Evolutionary conservation across 805 yeast genomes (phyloP), one percentile per base, ranked within the genome.

Genomic region (Nakazawaea ambrosiae): DNA sequence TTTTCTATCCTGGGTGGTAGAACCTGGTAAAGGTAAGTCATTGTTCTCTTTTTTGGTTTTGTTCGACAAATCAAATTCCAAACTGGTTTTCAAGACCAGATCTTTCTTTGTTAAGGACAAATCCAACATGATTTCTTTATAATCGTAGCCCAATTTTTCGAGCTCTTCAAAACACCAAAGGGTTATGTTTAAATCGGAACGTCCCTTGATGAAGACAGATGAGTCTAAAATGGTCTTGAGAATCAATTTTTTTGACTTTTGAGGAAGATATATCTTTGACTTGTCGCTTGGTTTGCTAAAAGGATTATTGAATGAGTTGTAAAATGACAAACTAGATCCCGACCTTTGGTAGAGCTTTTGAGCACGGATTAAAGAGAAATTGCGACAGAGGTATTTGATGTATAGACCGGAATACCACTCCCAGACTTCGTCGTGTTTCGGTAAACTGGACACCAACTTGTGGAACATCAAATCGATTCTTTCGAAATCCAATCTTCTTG

Each of bases 331-430:
- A 17, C 12, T 11, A 7, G 19, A 27, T 4, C 19, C 20, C 16
- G 50, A 40, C 12, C 44, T 38, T 17, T 37, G 39, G 37, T 51
- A 58, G 4, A 59, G 47, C n/a, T 34, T 36, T 20, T 49, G 47
- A 1, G 57, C 50, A 9, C 42, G 33, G 1, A 43, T 34, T 10
- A 49, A 27, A 8, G 60, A 54, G 31, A 43, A 51, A 14, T 49
- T 49, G 27, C 54, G 40, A 17, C 41, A 43, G 28, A 58, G 33
- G 33, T 58, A 58, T 27, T 57, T 60, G 47, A 60, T 50, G 33
- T 60, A 61, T 2, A 34, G 25, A 1, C 49, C 29, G 24, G 49
- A 31, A n/a, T 39, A 37, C 51, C 59, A 45, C 23, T 48, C 50
- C 61, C 61, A 61, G 32, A 54, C 30, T 14, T 36, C 36, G 33